These are phyloP conservation scores for Inonotus hispidus DNA, from an alignment of 1,284 basidiomycete genomes.

Conservation along the genomic window DNA sequence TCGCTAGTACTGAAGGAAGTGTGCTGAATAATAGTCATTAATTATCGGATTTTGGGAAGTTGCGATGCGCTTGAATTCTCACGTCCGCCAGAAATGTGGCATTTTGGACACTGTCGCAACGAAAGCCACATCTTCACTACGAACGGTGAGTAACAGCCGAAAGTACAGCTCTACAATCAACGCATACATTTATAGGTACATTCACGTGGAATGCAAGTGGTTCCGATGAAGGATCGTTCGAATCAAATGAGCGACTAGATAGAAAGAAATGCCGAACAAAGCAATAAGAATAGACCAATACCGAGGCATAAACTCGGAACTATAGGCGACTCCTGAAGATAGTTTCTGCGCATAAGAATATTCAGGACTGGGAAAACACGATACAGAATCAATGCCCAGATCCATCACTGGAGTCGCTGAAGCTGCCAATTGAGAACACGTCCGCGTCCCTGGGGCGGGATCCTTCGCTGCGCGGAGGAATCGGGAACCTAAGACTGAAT, in stretches of 20 bases:
- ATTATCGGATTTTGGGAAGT: neutral
- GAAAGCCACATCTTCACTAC: neutral
- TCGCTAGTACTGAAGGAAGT: neutral
- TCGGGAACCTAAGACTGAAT: constrained; percentile 1
- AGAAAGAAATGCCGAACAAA: neutral
- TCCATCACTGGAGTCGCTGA: constrained; percentile 7
- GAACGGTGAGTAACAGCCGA: neutral
- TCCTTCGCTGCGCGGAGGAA: neutral
- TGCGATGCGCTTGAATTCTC: neutral
- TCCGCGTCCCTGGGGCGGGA: neutral
- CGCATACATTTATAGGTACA: neutral
- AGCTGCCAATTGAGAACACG: constrained; percentile 11
- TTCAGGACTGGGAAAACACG: neutral
- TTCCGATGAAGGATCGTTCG: neutral
- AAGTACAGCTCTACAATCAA: neutral
- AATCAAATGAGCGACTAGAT: neutral
- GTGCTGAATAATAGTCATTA: neutral
- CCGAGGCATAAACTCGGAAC: neutral
- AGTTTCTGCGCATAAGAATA: neutral
- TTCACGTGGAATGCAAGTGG: neutral
- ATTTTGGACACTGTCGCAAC: neutral
- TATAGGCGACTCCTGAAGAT: neutral
- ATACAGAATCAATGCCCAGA: neutral
- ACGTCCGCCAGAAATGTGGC: neutral
- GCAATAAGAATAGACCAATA: neutral